Conservation (phyloP, 345 rosid genomes). For the Rhizophora mangle region DNA sequence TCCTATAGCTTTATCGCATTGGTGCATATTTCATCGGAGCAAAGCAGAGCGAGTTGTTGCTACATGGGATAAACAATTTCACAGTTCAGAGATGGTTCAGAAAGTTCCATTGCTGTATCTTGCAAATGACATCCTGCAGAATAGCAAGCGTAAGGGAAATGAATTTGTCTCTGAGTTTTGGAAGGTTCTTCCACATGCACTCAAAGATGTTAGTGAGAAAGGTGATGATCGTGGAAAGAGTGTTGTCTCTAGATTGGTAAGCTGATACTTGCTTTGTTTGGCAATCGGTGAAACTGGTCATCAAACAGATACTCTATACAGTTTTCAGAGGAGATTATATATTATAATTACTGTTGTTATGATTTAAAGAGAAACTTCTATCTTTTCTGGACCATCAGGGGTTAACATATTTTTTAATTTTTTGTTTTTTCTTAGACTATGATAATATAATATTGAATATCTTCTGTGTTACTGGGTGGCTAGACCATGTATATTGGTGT, state of each 20-base stretch:
- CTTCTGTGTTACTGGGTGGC: too few species aligned
- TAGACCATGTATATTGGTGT: too few species aligned
- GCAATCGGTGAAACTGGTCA: too few species aligned
- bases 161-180: constrained; percentile 90
- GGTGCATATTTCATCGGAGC: constrained; percentile 89
- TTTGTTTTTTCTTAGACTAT: too few species aligned
- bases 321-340: too few species aligned
- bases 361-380: too few species aligned
- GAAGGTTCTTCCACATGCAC: constrained; percentile 89
- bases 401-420: too few species aligned
- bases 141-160: constrained; percentile 88
- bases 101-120: constrained; percentile 90
- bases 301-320: too few species aligned
- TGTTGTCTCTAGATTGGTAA: constrained; percentile 41
- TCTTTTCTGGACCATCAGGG: too few species aligned
- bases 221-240: constrained; percentile 82
- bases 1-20: constrained; percentile 74
- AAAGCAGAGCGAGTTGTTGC: constrained; percentile 78
- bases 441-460: too few species aligned
- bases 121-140: constrained; percentile 93
- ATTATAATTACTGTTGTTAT: too few species aligned
- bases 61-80: constrained; percentile 97
- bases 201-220: constrained; percentile 62
- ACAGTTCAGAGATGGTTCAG: constrained; percentile 58
- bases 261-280: too few species aligned